These are phyloP conservation scores for Penicillium olsonii DNA, from an alignment of 2,329 filamentous ascomycete genomes.

Conservation along the genomic window DNA sequence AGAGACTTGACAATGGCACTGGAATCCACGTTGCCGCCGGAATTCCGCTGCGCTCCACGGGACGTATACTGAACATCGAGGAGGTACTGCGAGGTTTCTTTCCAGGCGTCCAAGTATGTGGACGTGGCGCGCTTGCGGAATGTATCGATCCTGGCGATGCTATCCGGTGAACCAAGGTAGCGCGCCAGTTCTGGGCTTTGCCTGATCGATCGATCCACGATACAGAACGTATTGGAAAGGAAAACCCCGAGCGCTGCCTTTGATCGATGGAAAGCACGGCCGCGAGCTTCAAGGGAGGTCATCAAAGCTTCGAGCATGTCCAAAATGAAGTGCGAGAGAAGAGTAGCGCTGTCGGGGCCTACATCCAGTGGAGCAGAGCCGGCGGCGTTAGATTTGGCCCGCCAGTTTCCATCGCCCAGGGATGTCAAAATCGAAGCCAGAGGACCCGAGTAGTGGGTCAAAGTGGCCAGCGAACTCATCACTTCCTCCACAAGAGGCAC, in stretches of 20 bases:
- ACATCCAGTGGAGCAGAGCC: constrained; percentile 80
- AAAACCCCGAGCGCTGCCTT: constrained; percentile 85
- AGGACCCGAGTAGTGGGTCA: constrained; percentile 83
- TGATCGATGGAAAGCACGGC: constrained; percentile 69
- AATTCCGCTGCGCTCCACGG: constrained; percentile 68
- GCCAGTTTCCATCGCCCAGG: constrained; percentile 90
- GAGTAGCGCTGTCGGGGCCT: constrained; percentile 79
- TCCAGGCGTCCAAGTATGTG: constrained; percentile 83
- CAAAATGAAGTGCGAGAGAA: constrained; percentile 85
- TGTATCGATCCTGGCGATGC: constrained; percentile 68
- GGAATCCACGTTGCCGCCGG: constrained; percentile 68
- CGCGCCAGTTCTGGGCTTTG: constrained; percentile 71
- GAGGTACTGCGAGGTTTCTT: constrained; percentile 79
- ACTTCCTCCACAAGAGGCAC: constrained; percentile 78
- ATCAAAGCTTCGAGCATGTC: constrained; percentile 86
- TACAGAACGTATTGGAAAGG: constrained; percentile 80
- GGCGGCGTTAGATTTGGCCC: constrained; percentile 61
- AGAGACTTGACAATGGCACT: constrained; percentile 80
- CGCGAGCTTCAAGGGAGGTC: constrained; percentile 72
- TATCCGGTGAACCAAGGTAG: constrained; percentile 64
- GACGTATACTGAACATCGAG: constrained; percentile 93
- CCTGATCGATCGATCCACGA: constrained; percentile 81
- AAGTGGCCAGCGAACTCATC: constrained; percentile 80
- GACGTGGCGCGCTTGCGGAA: constrained; percentile 86
- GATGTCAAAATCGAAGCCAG: constrained; percentile 89